Base-by-base conservation (phyloP, 108 stramenopile genomes). In the Cyclostephanos invisitatus region DNA sequence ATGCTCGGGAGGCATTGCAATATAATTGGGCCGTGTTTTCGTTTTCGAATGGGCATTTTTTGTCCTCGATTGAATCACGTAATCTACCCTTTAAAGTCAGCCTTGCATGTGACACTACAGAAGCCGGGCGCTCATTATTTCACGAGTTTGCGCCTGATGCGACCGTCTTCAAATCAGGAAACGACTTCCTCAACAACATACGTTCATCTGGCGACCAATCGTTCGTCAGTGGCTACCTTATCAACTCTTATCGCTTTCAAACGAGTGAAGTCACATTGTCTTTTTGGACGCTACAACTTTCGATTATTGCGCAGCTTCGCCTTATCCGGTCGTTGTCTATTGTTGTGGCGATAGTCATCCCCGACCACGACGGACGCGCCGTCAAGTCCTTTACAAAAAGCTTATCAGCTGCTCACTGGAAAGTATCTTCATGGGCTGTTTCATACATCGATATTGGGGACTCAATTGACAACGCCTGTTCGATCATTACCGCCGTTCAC, bases 21-120 rank as follows among this genome's bases (percentile, higher is more conserved):
- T 58, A 15, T 58, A 0, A 29, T 3, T 58, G 57, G 57, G 57
- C 28, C 0, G 27, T 58, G 2, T 58, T 15, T 29, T 58, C 57
- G 57, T 58, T 53, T 20, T 35, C 29, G 2, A 53, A 53, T 37
- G 67, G 67, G 18, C 67, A 68, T 20, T 54, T 63, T 48, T 0
- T 5, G 22, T 65, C 44, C 4, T 49, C 21, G 12, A 50, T 65
- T 0, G 11, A 49, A 32, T 58, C 57, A 11, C 57, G 15, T 24
- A 50, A 50, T 1, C 8, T 65, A 8, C 48, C 64, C 8, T 65
- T 49, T 48, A 27, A 21, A 4, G 12, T 65, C 32, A 2, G 17
- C 48, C 46, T 49, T n/a, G 64, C 64, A 20, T 21, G 24, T 24
- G 48, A 65, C 27, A 25, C 64, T 4, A 7, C 2, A 5, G 20